Conservation (phyloP, 1,139 yeast genomes). For the Pichia sp. region DNA sequence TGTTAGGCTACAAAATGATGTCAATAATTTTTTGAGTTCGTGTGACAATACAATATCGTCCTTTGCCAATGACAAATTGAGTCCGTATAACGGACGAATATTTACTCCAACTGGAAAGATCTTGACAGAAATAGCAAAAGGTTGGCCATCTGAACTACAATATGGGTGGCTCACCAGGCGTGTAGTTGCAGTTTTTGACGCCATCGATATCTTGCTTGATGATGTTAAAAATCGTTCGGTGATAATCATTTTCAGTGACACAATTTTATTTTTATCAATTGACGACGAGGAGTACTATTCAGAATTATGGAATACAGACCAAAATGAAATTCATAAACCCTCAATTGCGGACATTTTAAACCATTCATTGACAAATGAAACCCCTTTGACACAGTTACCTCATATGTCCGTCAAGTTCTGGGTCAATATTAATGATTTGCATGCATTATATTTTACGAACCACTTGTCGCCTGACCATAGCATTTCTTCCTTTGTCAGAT, state of each 20-base stretch:
- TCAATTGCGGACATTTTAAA: slow-evolving; percentile 72
- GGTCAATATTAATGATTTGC: slow-evolving; percentile 52
- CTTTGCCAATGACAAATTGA: slow-evolving; percentile 52
- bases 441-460: slow-evolving; percentile 35
- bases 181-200: slow-evolving; percentile 75
- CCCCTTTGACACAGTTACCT: slow-evolving; percentile 64
- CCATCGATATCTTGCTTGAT: slow-evolving; percentile 32
- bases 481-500: slow-evolving; percentile 18
- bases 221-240: slow-evolving; percentile 38
- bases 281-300: slow-evolving; percentile 36
- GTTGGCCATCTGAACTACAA: slow-evolving; percentile 84
- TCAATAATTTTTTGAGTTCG: slow-evolving; percentile 39
- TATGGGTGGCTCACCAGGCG: slow-evolving; percentile 84
- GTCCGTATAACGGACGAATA: slow-evolving; percentile 51
- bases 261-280: slow-evolving; percentile 54
- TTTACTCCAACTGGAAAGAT: slow-evolving; percentile 91
- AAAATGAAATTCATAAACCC: slow-evolving; percentile 37
- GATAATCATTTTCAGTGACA: slow-evolving; percentile 74
- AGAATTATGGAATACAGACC: slow-evolving; percentile 17
- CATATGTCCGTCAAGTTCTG: slow-evolving; percentile 59
- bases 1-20: slow-evolving; percentile 23
- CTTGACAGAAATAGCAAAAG: slow-evolving; percentile 70
- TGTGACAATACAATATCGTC: slow-evolving; percentile 69
- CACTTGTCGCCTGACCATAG: slow-evolving; percentile 21
- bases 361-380: slow-evolving; percentile 85